Conservation (phyloP, 2,329 filamentous ascomycete genomes). For the Stagonosporopsis chrysanthemi region DNA sequence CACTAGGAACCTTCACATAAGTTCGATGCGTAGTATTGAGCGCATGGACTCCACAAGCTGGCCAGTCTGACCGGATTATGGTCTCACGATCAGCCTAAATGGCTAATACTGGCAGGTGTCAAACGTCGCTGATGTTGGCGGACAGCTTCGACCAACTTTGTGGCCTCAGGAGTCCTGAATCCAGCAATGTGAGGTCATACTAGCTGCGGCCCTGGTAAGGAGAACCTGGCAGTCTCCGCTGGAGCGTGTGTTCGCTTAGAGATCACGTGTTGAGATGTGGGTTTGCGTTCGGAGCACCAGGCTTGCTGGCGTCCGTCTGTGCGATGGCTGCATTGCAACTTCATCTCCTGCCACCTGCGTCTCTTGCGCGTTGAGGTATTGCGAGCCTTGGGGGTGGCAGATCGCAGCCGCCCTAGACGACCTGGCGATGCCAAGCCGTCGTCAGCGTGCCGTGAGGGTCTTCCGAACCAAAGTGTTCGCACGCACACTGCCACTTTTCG, state of each 20-base stretch:
- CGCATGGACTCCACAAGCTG: slow-evolving; percentile 23
- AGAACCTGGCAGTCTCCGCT: slow-evolving; percentile 17
- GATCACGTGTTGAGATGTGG: slow-evolving; percentile 11
- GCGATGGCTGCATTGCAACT: slow-evolving; percentile 23
- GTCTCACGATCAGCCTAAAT: slow-evolving; percentile 20
- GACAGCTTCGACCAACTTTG: slow-evolving; percentile 19
- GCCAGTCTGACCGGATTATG: slow-evolving; percentile 14
- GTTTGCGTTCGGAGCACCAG: slow-evolving; percentile 3
- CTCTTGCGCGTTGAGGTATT: slow-evolving; percentile 37
- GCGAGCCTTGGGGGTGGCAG: slow-evolving; percentile 38
- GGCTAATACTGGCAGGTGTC: slow-evolving; percentile 22
- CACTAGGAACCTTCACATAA: slow-evolving; percentile 1
- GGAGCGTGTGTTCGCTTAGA: slow-evolving; percentile 2
- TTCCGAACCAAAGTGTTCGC: slow-evolving; percentile 26
- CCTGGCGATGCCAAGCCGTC: slow-evolving; percentile 33
- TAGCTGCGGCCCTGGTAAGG: slow-evolving; percentile 11
- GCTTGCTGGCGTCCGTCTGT: slow-evolving; percentile 10
- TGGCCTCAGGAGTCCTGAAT: slow-evolving; percentile 16
- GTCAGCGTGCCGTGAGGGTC: slow-evolving; percentile 28
- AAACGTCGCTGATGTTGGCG: slow-evolving; percentile 15
- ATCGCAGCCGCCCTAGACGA: slow-evolving; percentile 31
- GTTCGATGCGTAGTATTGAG: slow-evolving; percentile 15
- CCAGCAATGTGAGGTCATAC: slow-evolving; percentile 17
- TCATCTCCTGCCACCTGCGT: slow-evolving; percentile 30
- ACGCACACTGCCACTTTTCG: slow-evolving; percentile 23